These are phyloP conservation scores for Collybia nuda DNA, from an alignment of 768 basidiomycete species.

Conservation along the genomic window DNA sequence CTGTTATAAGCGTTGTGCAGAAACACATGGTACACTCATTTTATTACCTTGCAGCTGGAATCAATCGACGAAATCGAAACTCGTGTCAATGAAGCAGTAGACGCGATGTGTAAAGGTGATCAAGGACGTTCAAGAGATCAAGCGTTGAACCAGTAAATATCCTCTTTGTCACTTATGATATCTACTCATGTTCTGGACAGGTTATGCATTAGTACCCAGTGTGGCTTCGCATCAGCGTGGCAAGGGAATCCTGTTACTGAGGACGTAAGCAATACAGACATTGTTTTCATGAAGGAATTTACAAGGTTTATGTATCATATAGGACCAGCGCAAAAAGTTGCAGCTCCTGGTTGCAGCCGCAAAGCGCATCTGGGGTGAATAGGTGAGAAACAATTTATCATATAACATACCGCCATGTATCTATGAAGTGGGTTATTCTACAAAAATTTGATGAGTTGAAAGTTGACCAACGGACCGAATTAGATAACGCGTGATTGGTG, in stretches of 20 bases:
- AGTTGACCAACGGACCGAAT: too few species aligned
- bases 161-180: not conserved
- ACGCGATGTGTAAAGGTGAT: conserved; percentile 41
- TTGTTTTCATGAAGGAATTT: not conserved
- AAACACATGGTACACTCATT: not conserved
- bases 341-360: conserved; percentile 38
- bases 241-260: conserved; percentile 53
- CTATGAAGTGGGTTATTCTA: too few species aligned
- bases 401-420: too few species aligned
- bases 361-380: conserved; percentile 38
- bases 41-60: conserved; percentile 38
- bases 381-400: not conserved
- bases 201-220: conserved; percentile 56
- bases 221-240: conserved; percentile 56
- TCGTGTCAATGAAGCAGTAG: conserved; percentile 51
- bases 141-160: conserved; percentile 48
- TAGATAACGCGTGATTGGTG: too few species aligned
- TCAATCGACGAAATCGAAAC: conserved; percentile 41
- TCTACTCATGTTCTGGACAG: conserved; percentile 21
- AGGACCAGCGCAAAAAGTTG: conserved; percentile 50
- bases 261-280: conserved; percentile 25
- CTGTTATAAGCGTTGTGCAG: not conserved
- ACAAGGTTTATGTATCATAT: not conserved
- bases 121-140: conserved; percentile 41
- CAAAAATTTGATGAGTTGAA: too few species aligned